Evolutionary conservation across 2,329 filamentous ascomycete species (phyloP).

Genomic region (Erysiphe pulchra): DNA sequence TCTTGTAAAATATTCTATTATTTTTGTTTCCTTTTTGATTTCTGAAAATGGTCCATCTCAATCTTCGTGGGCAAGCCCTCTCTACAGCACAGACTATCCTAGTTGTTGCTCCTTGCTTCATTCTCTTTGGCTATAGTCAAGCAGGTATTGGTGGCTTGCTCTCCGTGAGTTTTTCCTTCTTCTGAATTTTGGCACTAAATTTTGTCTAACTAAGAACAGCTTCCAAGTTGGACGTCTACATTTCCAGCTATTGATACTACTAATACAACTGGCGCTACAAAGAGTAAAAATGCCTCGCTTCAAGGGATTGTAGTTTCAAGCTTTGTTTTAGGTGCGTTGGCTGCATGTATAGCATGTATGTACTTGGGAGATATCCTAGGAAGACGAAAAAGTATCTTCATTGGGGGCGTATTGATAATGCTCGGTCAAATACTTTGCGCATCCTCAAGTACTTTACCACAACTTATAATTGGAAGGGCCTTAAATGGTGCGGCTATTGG

Average conservation of each 20-base stretch:
- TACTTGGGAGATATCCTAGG: constrained; percentile 28
- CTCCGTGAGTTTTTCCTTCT: background rate
- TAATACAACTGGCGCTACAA: background rate
- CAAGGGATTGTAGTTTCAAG: constrained; percentile 27
- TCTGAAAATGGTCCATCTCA: background rate
- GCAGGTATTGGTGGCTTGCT: background rate
- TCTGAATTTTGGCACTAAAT: too few species aligned
- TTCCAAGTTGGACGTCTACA: background rate
- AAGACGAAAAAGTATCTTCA: background rate
- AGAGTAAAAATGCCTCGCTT: background rate
- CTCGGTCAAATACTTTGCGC: background rate
- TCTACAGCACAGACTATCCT: background rate
- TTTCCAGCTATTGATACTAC: background rate
- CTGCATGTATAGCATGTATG: constrained; percentile 22
- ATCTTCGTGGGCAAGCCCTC: background rate
- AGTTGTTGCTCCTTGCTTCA: background rate
- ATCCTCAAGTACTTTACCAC: constrained; percentile 13
- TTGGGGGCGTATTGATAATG: background rate
- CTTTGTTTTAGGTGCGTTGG: constrained; percentile 29
- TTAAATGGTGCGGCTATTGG: constrained; percentile 26
- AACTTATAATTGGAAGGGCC: constrained; percentile 27
- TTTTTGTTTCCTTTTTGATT: too few species aligned
- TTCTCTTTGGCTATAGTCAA: background rate
- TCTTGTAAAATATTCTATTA: too few species aligned
- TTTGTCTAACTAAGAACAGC: background rate